phyloP scores from a whole-genome alignment of 1,284 basidiomycete species.

The Heterobasidion occidentale region DNA sequence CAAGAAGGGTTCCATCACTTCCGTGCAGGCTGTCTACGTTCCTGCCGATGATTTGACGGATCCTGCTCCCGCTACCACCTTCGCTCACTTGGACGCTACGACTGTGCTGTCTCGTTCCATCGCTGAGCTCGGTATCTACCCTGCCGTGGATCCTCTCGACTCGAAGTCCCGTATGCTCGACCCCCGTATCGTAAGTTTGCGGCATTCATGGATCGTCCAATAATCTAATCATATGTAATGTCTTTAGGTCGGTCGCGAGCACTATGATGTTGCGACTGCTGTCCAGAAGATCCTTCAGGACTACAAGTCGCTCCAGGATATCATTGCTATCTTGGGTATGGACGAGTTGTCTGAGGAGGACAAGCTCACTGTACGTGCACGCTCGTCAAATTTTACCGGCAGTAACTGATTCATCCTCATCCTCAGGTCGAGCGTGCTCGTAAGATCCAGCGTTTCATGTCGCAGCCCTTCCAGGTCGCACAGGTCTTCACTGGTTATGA shows the following conservation, averaged over 20 bases:
- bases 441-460: constrained; percentile 97
- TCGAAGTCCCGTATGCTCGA: constrained; percentile 99
- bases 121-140: constrained; percentile 99
- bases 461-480: constrained; percentile 98
- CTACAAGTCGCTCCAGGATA: constrained; percentile 99
- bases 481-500: constrained; percentile 99
- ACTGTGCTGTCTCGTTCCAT: constrained; percentile 98
- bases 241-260: constrained; percentile 67
- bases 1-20: constrained; percentile 99
- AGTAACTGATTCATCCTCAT: constrained; percentile 3
- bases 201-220: background rate
- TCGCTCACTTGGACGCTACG: constrained; percentile 99
- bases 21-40: constrained; percentile 99
- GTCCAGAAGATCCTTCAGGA: constrained; percentile 99
- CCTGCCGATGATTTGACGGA: constrained; percentile 99
- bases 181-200: constrained; percentile 83
- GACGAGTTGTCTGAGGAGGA: constrained; percentile 99
- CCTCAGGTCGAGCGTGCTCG: constrained; percentile 79
- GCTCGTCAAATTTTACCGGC: background rate
- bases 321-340: constrained; percentile 98
- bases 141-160: constrained; percentile 98
- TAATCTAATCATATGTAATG: background rate
- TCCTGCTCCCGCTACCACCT: constrained; percentile 98
- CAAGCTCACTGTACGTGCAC: constrained; percentile 81
- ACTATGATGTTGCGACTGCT: constrained; percentile 92